These are phyloP conservation scores for Colletotrichum viniferum DNA, from an alignment of 2,329 filamentous ascomycete genomes.

Conservation along the genomic window DNA sequence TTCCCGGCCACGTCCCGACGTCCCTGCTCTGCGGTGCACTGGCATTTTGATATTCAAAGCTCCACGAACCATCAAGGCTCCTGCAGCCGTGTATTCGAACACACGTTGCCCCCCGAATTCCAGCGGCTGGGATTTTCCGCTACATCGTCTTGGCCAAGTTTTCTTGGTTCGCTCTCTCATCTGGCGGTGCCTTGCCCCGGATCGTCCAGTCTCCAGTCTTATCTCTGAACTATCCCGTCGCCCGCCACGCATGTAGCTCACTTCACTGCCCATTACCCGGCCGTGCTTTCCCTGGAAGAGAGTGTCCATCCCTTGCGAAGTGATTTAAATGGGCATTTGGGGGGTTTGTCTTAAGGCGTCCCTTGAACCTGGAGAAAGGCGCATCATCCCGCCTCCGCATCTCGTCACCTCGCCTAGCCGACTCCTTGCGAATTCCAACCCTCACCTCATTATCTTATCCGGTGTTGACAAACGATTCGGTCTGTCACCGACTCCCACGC, in stretches of 20 bases:
- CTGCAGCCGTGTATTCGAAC: background rate
- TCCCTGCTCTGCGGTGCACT: background rate
- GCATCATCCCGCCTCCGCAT: background rate
- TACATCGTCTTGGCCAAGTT: background rate
- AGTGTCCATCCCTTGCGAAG: background rate
- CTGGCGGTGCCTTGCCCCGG: background rate
- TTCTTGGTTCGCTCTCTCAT: background rate
- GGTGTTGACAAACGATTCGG: background rate
- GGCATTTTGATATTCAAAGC: background rate
- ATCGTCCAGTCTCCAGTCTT: background rate
- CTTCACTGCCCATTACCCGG: background rate
- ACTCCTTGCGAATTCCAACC: background rate
- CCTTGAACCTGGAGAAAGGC: background rate
- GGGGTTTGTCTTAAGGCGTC: background rate
- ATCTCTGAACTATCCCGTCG: background rate
- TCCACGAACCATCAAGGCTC: background rate
- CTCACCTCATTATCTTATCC: background rate
- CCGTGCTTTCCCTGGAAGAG: background rate
- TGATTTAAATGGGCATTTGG: background rate
- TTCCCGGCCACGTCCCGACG: background rate
- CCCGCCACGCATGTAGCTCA: background rate
- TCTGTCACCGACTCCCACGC: background rate
- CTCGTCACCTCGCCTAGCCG: background rate
- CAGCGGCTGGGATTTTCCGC: background rate
- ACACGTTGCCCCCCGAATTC: background rate